Evolutionary conservation across 495 filamentous ascomycete species (phyloP).

Genomic region (Annulohypoxylon bovei): DNA sequence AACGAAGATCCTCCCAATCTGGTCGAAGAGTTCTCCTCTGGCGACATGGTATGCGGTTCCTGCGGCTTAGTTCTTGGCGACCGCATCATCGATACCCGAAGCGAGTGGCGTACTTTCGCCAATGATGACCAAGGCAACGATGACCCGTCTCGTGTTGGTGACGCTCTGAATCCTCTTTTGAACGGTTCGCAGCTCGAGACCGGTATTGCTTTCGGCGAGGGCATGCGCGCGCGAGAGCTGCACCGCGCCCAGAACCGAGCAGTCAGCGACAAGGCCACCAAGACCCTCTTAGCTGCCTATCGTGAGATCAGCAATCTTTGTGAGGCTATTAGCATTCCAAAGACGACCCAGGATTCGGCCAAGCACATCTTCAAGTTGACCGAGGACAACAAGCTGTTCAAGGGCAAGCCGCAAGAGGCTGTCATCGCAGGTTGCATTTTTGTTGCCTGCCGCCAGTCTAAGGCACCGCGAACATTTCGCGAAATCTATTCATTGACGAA

Average conservation of each 20-base stretch:
- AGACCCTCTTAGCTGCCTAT: slow-evolving; percentile 73
- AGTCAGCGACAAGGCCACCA: slow-evolving; percentile 86
- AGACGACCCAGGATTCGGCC: slow-evolving; percentile 81
- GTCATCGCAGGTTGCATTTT: slow-evolving; percentile 97
- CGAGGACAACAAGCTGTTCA: slow-evolving; percentile 90
- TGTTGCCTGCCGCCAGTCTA: slow-evolving; percentile 91
- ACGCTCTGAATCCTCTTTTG: slow-evolving; percentile 83
- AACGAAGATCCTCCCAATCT: slow-evolving; percentile 89
- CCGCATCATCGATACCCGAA: slow-evolving; percentile 91
- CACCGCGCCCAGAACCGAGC: slow-evolving; percentile 87
- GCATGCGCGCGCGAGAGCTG: slow-evolving; percentile 75
- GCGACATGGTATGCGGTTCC: slow-evolving; percentile 90
- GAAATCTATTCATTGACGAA: slow-evolving; percentile 93
- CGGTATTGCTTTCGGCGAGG: slow-evolving; percentile 82
- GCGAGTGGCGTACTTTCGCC: slow-evolving; percentile 98
- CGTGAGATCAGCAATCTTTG: slow-evolving; percentile 90
- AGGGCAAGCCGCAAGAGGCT: slow-evolving; percentile 93
- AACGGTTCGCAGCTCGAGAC: slow-evolving; percentile 95
- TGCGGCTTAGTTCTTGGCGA: slow-evolving; percentile 93
- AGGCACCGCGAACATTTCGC: slow-evolving; percentile 86
- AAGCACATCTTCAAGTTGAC: slow-evolving; percentile 95
- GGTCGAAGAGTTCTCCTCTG: slow-evolving; percentile 89
- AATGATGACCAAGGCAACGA: slow-evolving; percentile 95
- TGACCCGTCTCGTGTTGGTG: slow-evolving; percentile 97
- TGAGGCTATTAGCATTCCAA: slow-evolving; percentile 82